Base-by-base conservation (phyloP, 2,329 filamentous ascomycete species). In the Aspergillus pseudonomiae region DNA sequence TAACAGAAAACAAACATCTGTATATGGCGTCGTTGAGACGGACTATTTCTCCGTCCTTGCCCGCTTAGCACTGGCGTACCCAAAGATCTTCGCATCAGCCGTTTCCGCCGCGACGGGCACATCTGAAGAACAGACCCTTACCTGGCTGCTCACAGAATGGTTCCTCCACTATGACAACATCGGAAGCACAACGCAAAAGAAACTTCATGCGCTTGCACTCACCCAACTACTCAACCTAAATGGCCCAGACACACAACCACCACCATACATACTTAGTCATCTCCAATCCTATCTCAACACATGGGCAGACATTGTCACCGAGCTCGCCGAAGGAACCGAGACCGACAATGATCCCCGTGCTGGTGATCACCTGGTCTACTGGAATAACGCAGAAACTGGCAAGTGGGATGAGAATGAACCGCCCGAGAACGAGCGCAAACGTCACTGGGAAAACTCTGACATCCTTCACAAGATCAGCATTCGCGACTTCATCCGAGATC, bases 41-140 rank as follows among this genome's bases (percentile, higher is more conserved):
- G 92, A 97, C 74, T 97, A 96, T 75, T 91, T 96, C 73, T 86
- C 88, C 5, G 88, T 98, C 2, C 83, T 99, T 2, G 89, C 92
- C 2, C 90, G 94, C 1, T 85, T 98, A 19, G 87, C 89, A 0
- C 80, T 96, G 2, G 88, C 89, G 0, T 90, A 91, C 43, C 92
- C 94, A 0, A 78, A 79, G 2, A 81, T 91, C 2, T 90, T 97
- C 68, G 80, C 89, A 14, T 80, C 83, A 53, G 84, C 83, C 0
- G 72, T 87, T 57, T 72, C 73, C 10, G 74, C 78, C 12, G 74
- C 79, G 11, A 74, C 73, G 26, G 70, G 71, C 16, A 70, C 73
- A 14, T 64, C 72, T 3, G 71, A 77, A 60, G 76, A 80, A 48
- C 69, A 77, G 39, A 68, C 70, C 3, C 66, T 82, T 16, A 68